Base-by-base conservation (phyloP, 805 yeast genomes). In the Blastobotrys robertii region DNA sequence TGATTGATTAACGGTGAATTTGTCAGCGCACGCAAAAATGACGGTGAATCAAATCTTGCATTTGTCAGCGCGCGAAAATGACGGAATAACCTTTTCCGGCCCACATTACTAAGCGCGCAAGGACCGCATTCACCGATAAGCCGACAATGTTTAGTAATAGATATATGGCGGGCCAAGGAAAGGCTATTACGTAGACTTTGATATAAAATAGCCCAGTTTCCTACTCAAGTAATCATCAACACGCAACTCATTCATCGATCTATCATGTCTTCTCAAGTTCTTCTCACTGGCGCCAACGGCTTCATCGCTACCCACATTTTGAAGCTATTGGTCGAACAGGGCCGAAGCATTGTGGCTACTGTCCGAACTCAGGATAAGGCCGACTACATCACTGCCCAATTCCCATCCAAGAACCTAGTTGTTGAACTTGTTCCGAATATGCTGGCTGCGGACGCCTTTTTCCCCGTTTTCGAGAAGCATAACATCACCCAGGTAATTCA, bases 311-410 rank as follows among this genome's bases (percentile, higher is more conserved):
- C 45, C 30, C 49, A 51, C 37, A 44, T 51, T 19, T 34, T 51
- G 14, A 58, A 52, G 16, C 32, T 29, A 3, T 64, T 73, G 42
- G 51, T 74, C 12, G 58, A 58, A 35, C 58, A 60, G 19, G 66
- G 63, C 6, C 67, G 70, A 50, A 47, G 53, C 8, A 77, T 73
- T 3, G 59, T 72, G 29, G 77, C 75, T 13, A 66, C 77, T 1
- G 76, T 72, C 2, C 58, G 79, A 41, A 58, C 64, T 34, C 50
- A 52, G 19, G 60, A 50, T 5, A 73, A 72, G 63, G 37, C 39
- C 9, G 30, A 44, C 15, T 49, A 38, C 34, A 43, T 61, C 34
- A 43, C 34, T 10, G 34, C 45, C 31, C 44, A 44, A 34, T 56
- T 55, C 35, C 59, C 63, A 14, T 38, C 31, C 11, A 38, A 32